Conservation (phyloP, 208 protist species). For the Spongospora subterranea region DNA sequence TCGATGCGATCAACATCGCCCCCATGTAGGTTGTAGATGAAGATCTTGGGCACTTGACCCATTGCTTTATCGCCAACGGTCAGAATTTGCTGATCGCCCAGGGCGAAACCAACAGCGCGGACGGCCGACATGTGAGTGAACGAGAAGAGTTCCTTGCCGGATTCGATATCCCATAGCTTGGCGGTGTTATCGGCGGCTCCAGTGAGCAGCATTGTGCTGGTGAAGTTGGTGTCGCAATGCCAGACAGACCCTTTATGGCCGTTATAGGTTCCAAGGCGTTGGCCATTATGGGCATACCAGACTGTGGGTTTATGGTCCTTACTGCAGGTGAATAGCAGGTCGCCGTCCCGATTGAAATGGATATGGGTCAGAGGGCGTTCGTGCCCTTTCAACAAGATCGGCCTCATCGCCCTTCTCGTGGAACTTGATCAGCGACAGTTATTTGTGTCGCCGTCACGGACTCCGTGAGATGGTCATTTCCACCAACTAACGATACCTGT, state of each 20-base stretch:
- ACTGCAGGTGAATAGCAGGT: slow-evolving; percentile 92
- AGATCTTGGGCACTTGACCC: slow-evolving; percentile 80
- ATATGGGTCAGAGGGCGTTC: slow-evolving; percentile 83
- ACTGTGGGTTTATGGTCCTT: slow-evolving; percentile 88
- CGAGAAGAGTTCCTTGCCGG: slow-evolving; percentile 81
- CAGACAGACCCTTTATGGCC: slow-evolving; percentile 88
- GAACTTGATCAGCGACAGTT: too few relatives aligned
- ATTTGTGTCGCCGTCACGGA: too few relatives aligned
- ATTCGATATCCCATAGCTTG: slow-evolving; percentile 84
- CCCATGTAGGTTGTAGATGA: slow-evolving; percentile 82
- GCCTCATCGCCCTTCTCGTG: slow-evolving; percentile 74
- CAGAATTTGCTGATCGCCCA: slow-evolving; percentile 87
- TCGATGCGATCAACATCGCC: slow-evolving; percentile 55
- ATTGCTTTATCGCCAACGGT: slow-evolving; percentile 85
- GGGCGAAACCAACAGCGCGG: slow-evolving; percentile 68
- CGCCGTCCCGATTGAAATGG: slow-evolving; percentile 95
- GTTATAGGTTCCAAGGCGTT: slow-evolving; percentile 93
- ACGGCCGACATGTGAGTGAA: slow-evolving; percentile 80
- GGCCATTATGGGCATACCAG: slow-evolving; percentile 90
- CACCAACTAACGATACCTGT: too few relatives aligned
- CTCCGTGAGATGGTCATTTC: too few relatives aligned
- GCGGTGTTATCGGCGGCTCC: slow-evolving; percentile 77
- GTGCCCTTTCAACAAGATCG: slow-evolving; percentile 80
- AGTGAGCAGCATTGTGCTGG: slow-evolving; percentile 73
- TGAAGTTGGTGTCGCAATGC: slow-evolving; percentile 87